These are phyloP conservation scores for Botryotinia globosa DNA, from an alignment of 2,329 filamentous ascomycete genomes.

Conservation along the genomic window DNA sequence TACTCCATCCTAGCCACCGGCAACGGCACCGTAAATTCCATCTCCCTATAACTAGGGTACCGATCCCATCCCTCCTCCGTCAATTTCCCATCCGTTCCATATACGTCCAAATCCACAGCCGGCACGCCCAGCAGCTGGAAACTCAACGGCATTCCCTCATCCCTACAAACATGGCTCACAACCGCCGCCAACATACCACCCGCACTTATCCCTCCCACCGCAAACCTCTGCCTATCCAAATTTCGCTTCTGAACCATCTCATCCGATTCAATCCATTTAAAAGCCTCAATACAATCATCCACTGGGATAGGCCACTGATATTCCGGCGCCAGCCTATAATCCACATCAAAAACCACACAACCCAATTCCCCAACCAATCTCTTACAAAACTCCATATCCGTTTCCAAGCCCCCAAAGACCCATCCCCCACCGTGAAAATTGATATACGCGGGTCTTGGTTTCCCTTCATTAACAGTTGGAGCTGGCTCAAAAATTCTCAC, in stretches of 20 bases:
- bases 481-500: slow-evolving; percentile 43
- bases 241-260: slow-evolving; percentile 29
- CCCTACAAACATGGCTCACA: slow-evolving; percentile 26
- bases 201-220: slow-evolving; percentile 28
- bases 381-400: slow-evolving; percentile 44
- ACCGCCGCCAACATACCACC: slow-evolving; percentile 28
- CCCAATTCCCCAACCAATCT: slow-evolving; percentile 41
- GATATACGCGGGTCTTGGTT: slow-evolving; percentile 41
- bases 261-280: slow-evolving; percentile 41
- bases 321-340: slow-evolving; percentile 46
- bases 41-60: slow-evolving; percentile 28
- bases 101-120: slow-evolving; percentile 25
- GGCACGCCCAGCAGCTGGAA: slow-evolving; percentile 28
- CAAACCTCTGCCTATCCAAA: slow-evolving; percentile 23
- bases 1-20: slow-evolving; percentile 26
- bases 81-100: slow-evolving; percentile 16
- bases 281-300: slow-evolving; percentile 45
- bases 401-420: slow-evolving; percentile 43
- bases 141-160: slow-evolving; percentile 24
- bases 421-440: slow-evolving; percentile 39
- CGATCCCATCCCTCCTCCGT: slow-evolving; percentile 16
- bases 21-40: slow-evolving; percentile 23
- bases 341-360: slow-evolving; percentile 45
- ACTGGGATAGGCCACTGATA: slow-evolving; percentile 45
- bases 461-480: slow-evolving; percentile 32